Evolutionary conservation across 2,329 filamentous ascomycete species (phyloP), one percentile per base, ranked within the genome.

Genomic region (Aureobasidium sp.): DNA sequence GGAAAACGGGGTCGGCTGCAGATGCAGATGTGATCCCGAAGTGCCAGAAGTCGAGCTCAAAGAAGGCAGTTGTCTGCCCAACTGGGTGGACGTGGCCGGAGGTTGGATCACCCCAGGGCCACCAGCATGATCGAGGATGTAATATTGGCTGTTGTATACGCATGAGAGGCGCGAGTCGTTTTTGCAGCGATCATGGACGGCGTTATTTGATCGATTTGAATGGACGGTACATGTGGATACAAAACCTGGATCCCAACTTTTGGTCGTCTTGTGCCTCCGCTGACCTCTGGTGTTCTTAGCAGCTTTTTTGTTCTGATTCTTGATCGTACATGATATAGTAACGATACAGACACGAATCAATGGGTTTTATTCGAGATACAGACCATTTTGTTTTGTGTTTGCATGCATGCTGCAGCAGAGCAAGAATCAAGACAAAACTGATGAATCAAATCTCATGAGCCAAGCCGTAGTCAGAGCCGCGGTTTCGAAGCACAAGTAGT

Each of bases 41-140:
- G 95, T 97, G 71, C 90, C 93, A 58, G 94, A 99, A 72, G 92
- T 99, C 29, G 94, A 99, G 78, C 92, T 91, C 75, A 99, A 97
- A 76, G 90, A 96, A 73, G 94, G 94, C 64, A 96, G 91, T 68
- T 99, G 94, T 77, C 80, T 97, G 62, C 84, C 90, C 11, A 91
- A 99, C 76, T 99, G 94, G 94, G 94, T 99, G 15, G 91, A 97
- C 64, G 91, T 97, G 68, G 93, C 92, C 52, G 94, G 94, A 68
- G 94, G 94, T 63, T 99, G 92, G 91, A 67, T 73, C 39, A 73
- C 71, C 44, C 71, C 72, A 11, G 64, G 57, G 5, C 45, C 44
- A 15, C 56, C 56, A 11, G 44, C 57, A 50, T 60, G 57, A 60
- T 60, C 57, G 57, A 60, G 22, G 35, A 40, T 50, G 45, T 60